Evolutionary conservation across 1,284 basidiomycete genomes (phyloP).

Genomic region (Termitomyces sp.): DNA sequence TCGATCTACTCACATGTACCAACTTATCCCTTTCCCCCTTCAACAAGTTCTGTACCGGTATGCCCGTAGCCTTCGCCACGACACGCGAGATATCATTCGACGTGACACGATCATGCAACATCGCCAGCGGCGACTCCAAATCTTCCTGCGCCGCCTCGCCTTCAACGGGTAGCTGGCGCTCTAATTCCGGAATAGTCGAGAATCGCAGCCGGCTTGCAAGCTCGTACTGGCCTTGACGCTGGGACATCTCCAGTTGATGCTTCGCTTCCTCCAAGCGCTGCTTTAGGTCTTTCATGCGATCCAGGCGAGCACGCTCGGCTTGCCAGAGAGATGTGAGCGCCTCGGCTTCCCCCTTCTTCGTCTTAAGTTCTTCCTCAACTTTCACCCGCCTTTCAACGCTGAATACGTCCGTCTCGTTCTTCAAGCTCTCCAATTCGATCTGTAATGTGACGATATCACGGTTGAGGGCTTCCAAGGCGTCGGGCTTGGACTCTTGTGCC

Average conservation of each 20-base stretch:
- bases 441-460: slow-evolving; percentile 82
- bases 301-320: slow-evolving; percentile 71
- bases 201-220: slow-evolving; percentile 79
- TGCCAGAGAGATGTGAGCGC: slow-evolving; percentile 71
- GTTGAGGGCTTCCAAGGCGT: slow-evolving; percentile 79
- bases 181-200: slow-evolving; percentile 78
- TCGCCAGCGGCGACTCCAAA: slow-evolving; percentile 46
- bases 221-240: slow-evolving; percentile 82
- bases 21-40: slow-evolving; percentile 89
- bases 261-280: slow-evolving; percentile 79
- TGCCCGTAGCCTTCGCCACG: slow-evolving; percentile 86
- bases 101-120: slow-evolving; percentile 85
- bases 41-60: slow-evolving; percentile 85
- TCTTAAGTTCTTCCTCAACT: slow-evolving; percentile 60
- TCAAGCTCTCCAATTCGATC: slow-evolving; percentile 88
- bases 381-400: slow-evolving; percentile 66
- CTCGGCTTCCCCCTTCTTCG: slow-evolving; percentile 58
- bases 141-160: slow-evolving; percentile 37
- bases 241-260: slow-evolving; percentile 82
- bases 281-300: slow-evolving; percentile 77
- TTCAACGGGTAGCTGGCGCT: slow-evolving; percentile 69
- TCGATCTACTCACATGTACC: slow-evolving; percentile 61
- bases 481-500: slow-evolving; percentile 88
- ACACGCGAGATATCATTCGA: slow-evolving; percentile 86
- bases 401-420: slow-evolving; percentile 83